Evolutionary conservation across 176 grass and related monocot genomes (phyloP).

Genomic region (Dactylis glomerata): DNA sequence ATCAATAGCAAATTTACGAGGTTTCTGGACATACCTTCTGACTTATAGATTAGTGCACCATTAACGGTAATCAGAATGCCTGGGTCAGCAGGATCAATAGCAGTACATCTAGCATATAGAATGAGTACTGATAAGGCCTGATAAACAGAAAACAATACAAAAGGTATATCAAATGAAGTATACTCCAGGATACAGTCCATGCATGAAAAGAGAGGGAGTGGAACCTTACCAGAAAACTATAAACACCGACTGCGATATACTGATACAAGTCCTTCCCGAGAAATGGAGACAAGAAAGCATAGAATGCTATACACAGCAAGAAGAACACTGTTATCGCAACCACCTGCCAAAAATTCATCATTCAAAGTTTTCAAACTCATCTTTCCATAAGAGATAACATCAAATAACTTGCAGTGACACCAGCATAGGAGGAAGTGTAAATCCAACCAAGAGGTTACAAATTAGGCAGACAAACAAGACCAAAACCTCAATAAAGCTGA

Average conservation of each 20-base stretch:
- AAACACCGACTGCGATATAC: slow-evolving; percentile 68
- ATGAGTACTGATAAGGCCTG: slow-evolving; percentile 86
- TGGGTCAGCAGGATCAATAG: slow-evolving; percentile 94
- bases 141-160: slow-evolving; percentile 31
- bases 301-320: slow-evolving; percentile 90
- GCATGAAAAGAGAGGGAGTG: background rate
- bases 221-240: slow-evolving; percentile 82
- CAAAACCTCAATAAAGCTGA: background rate
- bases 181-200: background rate
- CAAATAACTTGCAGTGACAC: background rate
- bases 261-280: slow-evolving; percentile 67
- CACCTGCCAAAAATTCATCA: slow-evolving; percentile 47
- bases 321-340: slow-evolving; percentile 97
- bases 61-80: slow-evolving; percentile 77
- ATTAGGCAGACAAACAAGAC: background rate
- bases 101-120: slow-evolving; percentile 88
- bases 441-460: background rate
- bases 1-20: slow-evolving; percentile 12
- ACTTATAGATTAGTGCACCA: slow-evolving; percentile 57
- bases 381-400: background rate
- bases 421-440: slow-evolving; percentile 8
- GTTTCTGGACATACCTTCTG: slow-evolving; percentile 46
- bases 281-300: slow-evolving; percentile 98
- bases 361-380: background rate
- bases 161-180: slow-evolving; percentile 9